Evolutionary conservation across 208 protist genomes (phyloP).

Genomic region (Trypanosoma rangeli): DNA sequence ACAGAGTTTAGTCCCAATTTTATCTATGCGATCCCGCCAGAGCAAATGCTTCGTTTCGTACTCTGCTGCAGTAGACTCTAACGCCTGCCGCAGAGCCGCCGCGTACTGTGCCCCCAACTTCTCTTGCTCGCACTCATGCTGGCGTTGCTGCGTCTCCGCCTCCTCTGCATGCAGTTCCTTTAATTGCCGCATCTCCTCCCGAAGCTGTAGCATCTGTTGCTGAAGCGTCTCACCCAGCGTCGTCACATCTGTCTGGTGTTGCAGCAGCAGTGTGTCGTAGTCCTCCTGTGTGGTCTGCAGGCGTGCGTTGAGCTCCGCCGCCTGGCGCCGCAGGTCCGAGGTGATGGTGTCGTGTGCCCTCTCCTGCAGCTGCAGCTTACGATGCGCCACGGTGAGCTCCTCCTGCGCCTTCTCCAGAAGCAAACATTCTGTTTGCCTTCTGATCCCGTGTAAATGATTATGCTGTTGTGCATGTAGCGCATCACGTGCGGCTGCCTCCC

Average conservation of each 20-base stretch:
- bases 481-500: constrained; percentile 9
- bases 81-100: background rate
- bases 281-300: background rate
- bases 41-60: background rate
- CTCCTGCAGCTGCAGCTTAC: constrained; percentile 9
- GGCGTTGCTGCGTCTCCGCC: background rate
- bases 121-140: background rate
- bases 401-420: background rate
- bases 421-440: background rate
- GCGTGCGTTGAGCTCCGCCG: constrained; percentile 17
- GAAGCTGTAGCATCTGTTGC: constrained; percentile 1
- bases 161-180: background rate
- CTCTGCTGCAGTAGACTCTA: constrained; percentile 12
- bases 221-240: background rate
- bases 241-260: background rate
- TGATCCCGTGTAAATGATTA: background rate
- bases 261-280: constrained; percentile 1
- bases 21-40: background rate
- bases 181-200: constrained; percentile 7
- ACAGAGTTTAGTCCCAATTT: background rate
- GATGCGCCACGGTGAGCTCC: background rate
- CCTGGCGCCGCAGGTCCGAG: constrained; percentile 19
- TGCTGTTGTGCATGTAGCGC: background rate
- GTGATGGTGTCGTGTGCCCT: background rate
- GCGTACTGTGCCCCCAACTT: background rate